Base-by-base conservation (phyloP, 768 basidiomycete species). In the Serendipita vermifera region DNA sequence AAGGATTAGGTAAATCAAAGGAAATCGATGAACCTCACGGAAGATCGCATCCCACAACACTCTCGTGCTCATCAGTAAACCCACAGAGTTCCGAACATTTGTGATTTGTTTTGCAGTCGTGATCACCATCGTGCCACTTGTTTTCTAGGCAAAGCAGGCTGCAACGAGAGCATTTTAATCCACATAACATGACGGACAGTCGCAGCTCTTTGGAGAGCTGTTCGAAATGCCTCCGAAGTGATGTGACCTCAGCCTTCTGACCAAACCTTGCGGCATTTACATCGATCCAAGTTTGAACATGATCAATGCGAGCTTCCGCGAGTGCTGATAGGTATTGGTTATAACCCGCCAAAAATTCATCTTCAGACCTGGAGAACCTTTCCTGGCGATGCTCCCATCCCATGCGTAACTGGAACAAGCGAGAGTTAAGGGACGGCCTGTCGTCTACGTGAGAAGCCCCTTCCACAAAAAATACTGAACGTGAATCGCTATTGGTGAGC, bases 81-180 rank as follows among this genome's bases (percentile, higher is more conserved):
- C 71, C 68, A 58, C 81, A 81, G 9, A 55, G 29, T 33, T 71
- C 69, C 3, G 56, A 55, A 57, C 81, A 83, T 3, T 59, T 33
- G 59, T 82, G 81, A 20, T 66, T 59, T 0, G 81, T 77, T 27
- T 65, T 64, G 57, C 81, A 83, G 54, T 77, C 65, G 59, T 83
- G 81, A n/a, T 62, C 59, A 0, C 65, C 65, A 3, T 72, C 71
- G 57, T 83, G 82, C 14, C 66, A 67, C 4, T 73, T 71, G 54
- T 67, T 67, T 24, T 67, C 71, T 6, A 80, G 53, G 58, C 82
- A 83, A 20, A 66, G 59, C 1, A 82, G 66, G 38, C 75, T 71
- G 61, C 82, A 83, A 3, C 56, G 56, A 1, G 60, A 59, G 59
- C 82, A 83, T 48, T 71, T 68, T 57, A 71, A 60, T 46, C 70